A percentile compares a stretch with the other conserved stretches of the same genome.
Conservation (phyloP, 805 yeast genomes). For the Naumovozyma baii region DNA sequence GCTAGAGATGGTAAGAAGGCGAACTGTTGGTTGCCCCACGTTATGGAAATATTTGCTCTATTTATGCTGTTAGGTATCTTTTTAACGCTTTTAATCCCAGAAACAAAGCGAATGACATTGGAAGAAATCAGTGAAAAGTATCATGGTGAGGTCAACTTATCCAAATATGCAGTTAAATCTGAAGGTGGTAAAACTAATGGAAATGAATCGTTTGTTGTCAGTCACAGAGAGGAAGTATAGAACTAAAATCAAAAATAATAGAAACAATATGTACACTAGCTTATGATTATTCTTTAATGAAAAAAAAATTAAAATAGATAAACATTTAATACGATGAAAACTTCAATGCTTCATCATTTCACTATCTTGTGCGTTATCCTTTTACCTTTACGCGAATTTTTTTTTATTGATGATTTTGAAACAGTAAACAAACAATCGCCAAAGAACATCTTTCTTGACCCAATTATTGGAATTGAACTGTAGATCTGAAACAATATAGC, state of each 20-base stretch:
- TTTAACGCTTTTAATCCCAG: conserved; percentile 65
- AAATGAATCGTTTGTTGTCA: neutral
- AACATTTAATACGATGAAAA: too few species aligned
- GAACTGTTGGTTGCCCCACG: conserved; percentile 82
- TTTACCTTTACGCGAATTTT: too few species aligned
- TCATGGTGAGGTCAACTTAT: conserved; percentile 67
- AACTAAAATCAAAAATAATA: too few species aligned
- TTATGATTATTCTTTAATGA: too few species aligned
- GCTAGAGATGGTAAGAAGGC: conserved; percentile 37
- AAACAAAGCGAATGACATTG: conserved; percentile 83
- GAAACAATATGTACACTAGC: too few species aligned
- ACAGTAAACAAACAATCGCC: neutral
- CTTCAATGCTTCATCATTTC: too few species aligned
- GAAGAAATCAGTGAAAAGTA: conserved; percentile 74
- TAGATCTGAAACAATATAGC: too few species aligned
- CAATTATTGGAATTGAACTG: too few species aligned
- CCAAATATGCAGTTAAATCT: conserved; percentile 4
- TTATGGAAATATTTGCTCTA: conserved; percentile 86
- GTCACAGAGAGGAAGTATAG: neutral
- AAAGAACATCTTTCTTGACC: too few species aligned
- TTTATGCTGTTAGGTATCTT: conserved; percentile 78
- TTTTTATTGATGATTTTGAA: neutral
- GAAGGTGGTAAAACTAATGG: neutral
- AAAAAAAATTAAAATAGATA: too few species aligned
- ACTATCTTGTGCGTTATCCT: too few species aligned